These are phyloP conservation scores for Diaporthe eres DNA, from an alignment of 2,329 filamentous ascomycete genomes.

Conservation along the genomic window DNA sequence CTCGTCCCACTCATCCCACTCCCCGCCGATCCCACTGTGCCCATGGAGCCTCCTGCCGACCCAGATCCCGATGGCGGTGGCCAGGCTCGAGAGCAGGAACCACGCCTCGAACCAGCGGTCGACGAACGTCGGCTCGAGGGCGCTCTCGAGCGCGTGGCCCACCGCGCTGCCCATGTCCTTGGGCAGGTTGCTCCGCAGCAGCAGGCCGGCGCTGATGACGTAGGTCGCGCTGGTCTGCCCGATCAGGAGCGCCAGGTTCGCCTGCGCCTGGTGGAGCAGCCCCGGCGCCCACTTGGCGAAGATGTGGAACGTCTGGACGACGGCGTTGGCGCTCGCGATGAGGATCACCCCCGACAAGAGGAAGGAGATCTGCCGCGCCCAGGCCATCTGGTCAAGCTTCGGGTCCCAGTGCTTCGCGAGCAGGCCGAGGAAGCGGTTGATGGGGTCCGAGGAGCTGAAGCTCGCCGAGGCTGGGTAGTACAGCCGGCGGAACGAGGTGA, in stretches of 20 bases:
- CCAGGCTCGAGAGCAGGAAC: conserved; percentile 79
- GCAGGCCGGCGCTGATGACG: conserved; percentile 83
- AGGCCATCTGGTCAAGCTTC: conserved; percentile 83
- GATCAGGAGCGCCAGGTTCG: conserved; percentile 83
- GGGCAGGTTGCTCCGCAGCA: conserved; percentile 84
- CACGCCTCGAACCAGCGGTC: conserved; percentile 91
- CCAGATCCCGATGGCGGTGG: conserved; percentile 81
- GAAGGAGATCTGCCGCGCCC: conserved; percentile 89
- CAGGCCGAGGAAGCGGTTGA: conserved; percentile 85
- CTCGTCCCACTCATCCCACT: conserved; percentile 73
- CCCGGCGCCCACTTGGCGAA: conserved; percentile 82
- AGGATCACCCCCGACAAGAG: conserved; percentile 87
- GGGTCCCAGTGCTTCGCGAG: conserved; percentile 88
- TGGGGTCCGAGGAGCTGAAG: conserved; percentile 82
- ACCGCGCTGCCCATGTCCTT: conserved; percentile 83
- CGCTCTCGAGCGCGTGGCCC: conserved; percentile 81
- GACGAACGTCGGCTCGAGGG: conserved; percentile 79
- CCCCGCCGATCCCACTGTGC: conserved; percentile 51
- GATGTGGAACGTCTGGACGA: conserved; percentile 87
- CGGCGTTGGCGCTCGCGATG: conserved; percentile 83
- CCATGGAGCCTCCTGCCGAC: conserved; percentile 73
- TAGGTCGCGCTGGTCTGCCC: conserved; percentile 88
- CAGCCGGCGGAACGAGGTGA: conserved; percentile 76
- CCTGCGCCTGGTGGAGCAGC: conserved; percentile 80
- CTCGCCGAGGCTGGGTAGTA: conserved; percentile 60